phyloP scores from a whole-genome alignment of 768 basidiomycete genomes.

The Rhodocollybia butyracea region DNA sequence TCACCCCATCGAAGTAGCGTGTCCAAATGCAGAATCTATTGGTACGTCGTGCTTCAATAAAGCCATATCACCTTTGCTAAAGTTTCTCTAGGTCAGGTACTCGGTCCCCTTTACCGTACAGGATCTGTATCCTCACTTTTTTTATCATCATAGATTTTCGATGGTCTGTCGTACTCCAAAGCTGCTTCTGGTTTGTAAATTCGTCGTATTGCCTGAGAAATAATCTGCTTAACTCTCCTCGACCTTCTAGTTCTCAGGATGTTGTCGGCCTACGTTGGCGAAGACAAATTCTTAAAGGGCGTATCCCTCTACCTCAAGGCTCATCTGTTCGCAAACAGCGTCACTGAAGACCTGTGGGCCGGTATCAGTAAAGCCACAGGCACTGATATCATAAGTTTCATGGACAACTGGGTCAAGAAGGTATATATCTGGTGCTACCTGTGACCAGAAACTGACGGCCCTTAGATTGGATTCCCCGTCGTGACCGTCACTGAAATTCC shows the following conservation, averaged over 20 bases:
- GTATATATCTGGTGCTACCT: slow-evolving; percentile 18
- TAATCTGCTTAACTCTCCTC: not conserved
- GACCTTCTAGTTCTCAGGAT: slow-evolving; percentile 57
- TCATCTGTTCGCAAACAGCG: slow-evolving; percentile 62
- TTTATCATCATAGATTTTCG: slow-evolving; percentile 50
- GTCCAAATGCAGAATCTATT: slow-evolving; percentile 58
- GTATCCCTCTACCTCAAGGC: slow-evolving; percentile 73
- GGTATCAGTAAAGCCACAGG: slow-evolving; percentile 62
- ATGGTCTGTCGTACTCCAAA: slow-evolving; percentile 62
- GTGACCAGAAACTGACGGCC: not conserved
- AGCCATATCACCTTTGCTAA: not conserved
- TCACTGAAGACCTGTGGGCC: slow-evolving; percentile 64
- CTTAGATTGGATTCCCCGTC: slow-evolving; percentile 69
- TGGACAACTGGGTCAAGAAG: slow-evolving; percentile 71
- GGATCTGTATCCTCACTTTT: not conserved
- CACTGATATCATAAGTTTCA: slow-evolving; percentile 57
- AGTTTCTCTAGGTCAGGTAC: slow-evolving; percentile 5
- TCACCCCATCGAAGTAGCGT: slow-evolving; percentile 70
- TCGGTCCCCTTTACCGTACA: not conserved
- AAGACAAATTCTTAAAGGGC: slow-evolving; percentile 63
- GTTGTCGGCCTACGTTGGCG: slow-evolving; percentile 63
- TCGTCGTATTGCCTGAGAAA: too few relatives aligned
- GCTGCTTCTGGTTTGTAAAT: slow-evolving; percentile 42
- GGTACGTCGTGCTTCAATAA: slow-evolving; percentile 30
- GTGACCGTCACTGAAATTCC: slow-evolving; percentile 59